Base-by-base conservation (phyloP, 306 rosid species). In the Acmispon strigosus region DNA sequence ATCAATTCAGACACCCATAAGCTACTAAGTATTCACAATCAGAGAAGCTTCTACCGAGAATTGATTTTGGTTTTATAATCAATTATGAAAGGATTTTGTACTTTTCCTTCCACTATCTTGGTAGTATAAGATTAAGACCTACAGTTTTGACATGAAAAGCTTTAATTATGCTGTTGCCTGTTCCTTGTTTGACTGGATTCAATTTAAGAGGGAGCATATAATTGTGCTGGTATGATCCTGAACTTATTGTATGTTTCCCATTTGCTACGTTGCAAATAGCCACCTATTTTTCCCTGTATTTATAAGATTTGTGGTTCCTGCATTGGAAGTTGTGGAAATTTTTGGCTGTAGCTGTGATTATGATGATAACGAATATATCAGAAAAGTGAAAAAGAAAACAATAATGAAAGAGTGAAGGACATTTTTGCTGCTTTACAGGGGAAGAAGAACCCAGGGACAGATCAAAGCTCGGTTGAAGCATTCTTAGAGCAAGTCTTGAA, bases 371-470 rank as follows among this genome's bases (percentile, higher is more conserved):
- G 49, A 29, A 37, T 22, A 42, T 18, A 52, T 45, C 34, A 56
- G 3, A 32, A 20, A 43, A 54, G 44, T 36, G 8, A 8, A 17
- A 16, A 22, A 14, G 8, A 27, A 27, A 27, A 27, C 32, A 49
- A 72, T 58, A 10, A 66, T 37, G 18, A 18, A 64, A 45, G 43
- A 37, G 20, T 27, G 32, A 27, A 4, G 32, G 32, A 24, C 57
- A 8, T 54, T 63, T 63, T 79, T 74, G 36, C 80, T 78, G 62
- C 76, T 78, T 79, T 72, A 6, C 88, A 91, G 96, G 96, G 99
- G 66, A 94, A 91, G 92, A 91, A 61, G 86, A 94, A 94, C 74
- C 97, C 96, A 0, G 86, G 91, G 22, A 91, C 96, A 42, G 91
- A 91, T 73, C 24, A 15, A 65, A 72, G 24, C 18, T 64, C 99